Base-by-base conservation (phyloP, 441 rosid genomes). In the Cnidoscolus chayamansa region DNA sequence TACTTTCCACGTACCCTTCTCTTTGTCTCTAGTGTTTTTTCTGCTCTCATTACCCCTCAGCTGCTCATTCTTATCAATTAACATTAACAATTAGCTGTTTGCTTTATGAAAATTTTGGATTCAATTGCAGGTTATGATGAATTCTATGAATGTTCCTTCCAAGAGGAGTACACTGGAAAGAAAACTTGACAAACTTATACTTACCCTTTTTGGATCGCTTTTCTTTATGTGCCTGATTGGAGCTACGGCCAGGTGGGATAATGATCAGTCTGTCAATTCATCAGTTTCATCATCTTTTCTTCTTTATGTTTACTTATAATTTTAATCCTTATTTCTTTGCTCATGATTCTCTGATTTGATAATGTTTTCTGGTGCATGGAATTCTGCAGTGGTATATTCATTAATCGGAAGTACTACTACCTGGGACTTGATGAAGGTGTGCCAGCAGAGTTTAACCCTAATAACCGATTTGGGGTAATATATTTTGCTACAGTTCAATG, bases 151-250 rank as follows among this genome's bases (percentile, higher is more conserved):
- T 72, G 94, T 96, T 79, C 98, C 98, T 80, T 96, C 98, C 63
- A 96, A 96, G 83, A 88, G 99, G 84, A 96, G 98, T 84, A 96
- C 99, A 55, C 78, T 96, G 74, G 99, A 96, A 83, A 92, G 96
- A 86, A 94, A 96, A 81, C 98, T 96, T 73, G 99, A 96, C 89
- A 92, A 89, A 81, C 98, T 96, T 74, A 96, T 93, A 74, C 94
- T 96, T 19, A 68, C 92, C 40, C 93, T 96, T 61, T 90, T 96
- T 72, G 89, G 89, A 74, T 88, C 90, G 72, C 98, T 96, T 68
- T 88, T 91, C 77, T 75, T 79, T 10, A 92, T 93, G 97, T 91
- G 97, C 78, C 72, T 87, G 75, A 87, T 96, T 78, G 98, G 98
- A 76, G 88, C 98, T 56, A 87, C 88, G 70, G 98, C 96, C 79